A percentile compares a stretch with the other conserved stretches of the same genome.
Conservation (phyloP, 805 yeast species). For the Kuraishia floccosa region DNA sequence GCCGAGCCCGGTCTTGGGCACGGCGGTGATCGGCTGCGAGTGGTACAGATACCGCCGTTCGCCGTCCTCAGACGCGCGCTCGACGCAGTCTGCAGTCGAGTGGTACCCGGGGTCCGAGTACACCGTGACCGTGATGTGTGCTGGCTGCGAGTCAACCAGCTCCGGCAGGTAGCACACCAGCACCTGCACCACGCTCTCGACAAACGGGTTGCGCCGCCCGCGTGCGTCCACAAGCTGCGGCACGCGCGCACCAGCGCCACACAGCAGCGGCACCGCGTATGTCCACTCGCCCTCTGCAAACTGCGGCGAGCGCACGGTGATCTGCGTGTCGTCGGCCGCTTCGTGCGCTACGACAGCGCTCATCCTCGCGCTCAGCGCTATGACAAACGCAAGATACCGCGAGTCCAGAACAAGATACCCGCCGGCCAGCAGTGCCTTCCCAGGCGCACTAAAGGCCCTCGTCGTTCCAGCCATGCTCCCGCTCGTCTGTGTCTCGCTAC, state of each 20-base stretch:
- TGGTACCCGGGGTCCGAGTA: constrained; percentile 88
- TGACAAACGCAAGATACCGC: constrained; percentile 60
- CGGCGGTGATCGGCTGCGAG: constrained; percentile 44
- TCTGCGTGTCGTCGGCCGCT: constrained; percentile 8
- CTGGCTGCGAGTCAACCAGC: no score
- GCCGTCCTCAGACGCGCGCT: constrained; percentile 22
- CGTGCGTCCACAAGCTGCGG: constrained; percentile 8
- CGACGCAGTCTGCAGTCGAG: constrained; percentile 44
- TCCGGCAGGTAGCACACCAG: constrained; percentile 46
- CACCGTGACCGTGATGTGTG: constrained; percentile 38
- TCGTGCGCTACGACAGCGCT: constrained; percentile 44
- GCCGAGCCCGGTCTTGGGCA: constrained; percentile 91
- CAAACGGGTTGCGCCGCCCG: constrained; percentile 53
- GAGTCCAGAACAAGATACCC: constrained; percentile 89
- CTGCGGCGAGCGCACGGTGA: constrained; percentile 63
- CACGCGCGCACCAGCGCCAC: constrained; percentile 6
- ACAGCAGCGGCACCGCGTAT: constrained; percentile 23
- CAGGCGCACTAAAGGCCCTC: constrained; percentile 74
- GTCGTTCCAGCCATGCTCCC: no score
- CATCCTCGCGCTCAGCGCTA: constrained; percentile 86
- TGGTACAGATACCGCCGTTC: constrained; percentile 48
- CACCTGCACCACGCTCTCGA: constrained; percentile 48
- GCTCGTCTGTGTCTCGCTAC: no score
- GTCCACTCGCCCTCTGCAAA: constrained; percentile 63
- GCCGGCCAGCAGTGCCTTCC: constrained; percentile 89